Evolutionary conservation across 441 rosid genomes (phyloP).

Genomic region (Corymbia calophylla): DNA sequence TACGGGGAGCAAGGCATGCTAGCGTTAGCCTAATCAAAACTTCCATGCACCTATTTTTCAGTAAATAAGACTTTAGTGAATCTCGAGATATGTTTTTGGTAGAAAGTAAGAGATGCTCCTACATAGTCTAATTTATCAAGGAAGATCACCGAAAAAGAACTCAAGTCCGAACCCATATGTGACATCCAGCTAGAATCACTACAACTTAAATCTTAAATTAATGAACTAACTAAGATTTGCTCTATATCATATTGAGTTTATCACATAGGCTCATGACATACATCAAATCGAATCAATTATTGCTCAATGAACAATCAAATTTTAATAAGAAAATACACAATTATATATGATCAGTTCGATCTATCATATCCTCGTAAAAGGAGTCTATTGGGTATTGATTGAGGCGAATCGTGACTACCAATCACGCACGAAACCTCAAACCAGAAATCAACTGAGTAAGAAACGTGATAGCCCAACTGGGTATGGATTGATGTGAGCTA

Average conservation of each 20-base stretch:
- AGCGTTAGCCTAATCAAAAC: background rate
- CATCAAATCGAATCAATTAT: no score
- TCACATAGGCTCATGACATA: background rate
- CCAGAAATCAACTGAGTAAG: accelerated
- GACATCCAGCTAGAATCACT: background rate
- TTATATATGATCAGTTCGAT: background rate
- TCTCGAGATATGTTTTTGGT: background rate
- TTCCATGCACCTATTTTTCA: background rate
- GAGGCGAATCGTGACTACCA: background rate
- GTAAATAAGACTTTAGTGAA: background rate
- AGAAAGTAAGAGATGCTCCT: background rate
- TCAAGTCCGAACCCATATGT: background rate
- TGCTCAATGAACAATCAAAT: background rate
- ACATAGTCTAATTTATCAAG: background rate
- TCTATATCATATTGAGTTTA: no score
- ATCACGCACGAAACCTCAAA: background rate
- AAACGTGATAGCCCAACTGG: background rate
- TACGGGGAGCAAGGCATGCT: background rate
- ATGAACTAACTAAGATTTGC: background rate
- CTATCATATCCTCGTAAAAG: background rate
- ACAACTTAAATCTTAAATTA: no score
- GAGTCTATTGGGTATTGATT: background rate
- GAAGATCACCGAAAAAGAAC: background rate
- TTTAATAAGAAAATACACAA: background rate
- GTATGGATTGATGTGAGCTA: background rate